phyloP scores from a whole-genome alignment of 2,329 filamentous ascomycete species.

The Colletotrichum theobromicola region DNA sequence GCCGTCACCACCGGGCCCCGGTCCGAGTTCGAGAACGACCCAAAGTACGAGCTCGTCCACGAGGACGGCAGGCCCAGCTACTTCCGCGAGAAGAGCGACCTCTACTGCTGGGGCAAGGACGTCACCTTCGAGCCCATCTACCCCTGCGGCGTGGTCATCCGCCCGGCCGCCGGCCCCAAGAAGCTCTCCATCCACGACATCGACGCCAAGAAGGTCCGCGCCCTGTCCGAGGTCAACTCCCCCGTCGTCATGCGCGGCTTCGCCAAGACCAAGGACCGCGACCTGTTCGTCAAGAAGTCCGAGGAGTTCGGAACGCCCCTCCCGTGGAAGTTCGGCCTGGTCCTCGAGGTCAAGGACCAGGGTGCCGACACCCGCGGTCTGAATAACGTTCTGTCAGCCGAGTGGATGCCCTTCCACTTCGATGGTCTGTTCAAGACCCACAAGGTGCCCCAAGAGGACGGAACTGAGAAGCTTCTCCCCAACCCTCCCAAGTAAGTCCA shows the following conservation, averaged over 20 bases:
- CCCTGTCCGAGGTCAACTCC: conserved; percentile 53
- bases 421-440: conserved; percentile 62
- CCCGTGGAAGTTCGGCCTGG: conserved; percentile 58
- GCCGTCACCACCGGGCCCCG: conserved; percentile 43
- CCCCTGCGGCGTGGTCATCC: conserved; percentile 47
- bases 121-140: conserved; percentile 52
- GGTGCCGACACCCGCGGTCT: conserved; percentile 46
- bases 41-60: conserved; percentile 48
- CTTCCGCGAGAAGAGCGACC: conserved; percentile 53
- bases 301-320: conserved; percentile 51
- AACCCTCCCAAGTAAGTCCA: conserved; percentile 45
- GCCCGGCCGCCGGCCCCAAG: conserved; percentile 35
- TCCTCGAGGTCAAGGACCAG: conserved; percentile 56
- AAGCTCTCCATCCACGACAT: conserved; percentile 46
- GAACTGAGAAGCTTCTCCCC: conserved; percentile 44
- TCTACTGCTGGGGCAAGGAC: conserved; percentile 47
- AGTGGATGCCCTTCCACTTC: conserved; percentile 64
- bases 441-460: conserved; percentile 41
- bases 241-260: conserved; percentile 61
- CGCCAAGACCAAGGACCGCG: conserved; percentile 46
- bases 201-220: conserved; percentile 48
- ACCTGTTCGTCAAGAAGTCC: conserved; percentile 50
- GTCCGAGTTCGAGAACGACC: conserved; percentile 42
- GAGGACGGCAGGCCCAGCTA: conserved; percentile 50
- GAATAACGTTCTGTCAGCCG: conserved; percentile 59